phyloP scores from a whole-genome alignment of 2,329 filamentous ascomycete genomes.

The Daldinia sp. region DNA sequence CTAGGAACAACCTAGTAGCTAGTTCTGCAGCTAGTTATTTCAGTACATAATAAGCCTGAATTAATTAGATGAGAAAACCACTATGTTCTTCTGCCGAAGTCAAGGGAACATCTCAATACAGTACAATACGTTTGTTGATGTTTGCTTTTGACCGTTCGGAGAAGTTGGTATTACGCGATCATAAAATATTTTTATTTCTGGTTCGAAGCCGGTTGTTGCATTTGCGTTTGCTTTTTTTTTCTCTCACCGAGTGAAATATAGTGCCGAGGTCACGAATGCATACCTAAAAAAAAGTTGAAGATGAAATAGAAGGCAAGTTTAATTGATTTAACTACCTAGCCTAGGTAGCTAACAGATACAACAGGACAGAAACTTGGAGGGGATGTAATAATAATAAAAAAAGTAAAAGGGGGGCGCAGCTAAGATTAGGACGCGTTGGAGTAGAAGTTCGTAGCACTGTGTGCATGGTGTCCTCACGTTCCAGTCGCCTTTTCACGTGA shows the following conservation, averaged over 20 bases:
- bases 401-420: slow-evolving; percentile 43
- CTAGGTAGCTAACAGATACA: background rate
- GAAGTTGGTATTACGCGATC: background rate
- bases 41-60: background rate
- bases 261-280: background rate
- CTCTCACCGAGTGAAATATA: background rate
- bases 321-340: background rate
- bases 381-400: slow-evolving; percentile 16
- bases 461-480: slow-evolving; percentile 44
- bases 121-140: slow-evolving; percentile 7
- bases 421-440: slow-evolving; percentile 43
- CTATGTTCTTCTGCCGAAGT: background rate
- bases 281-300: background rate
- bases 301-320: background rate
- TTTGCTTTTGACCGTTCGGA: slow-evolving; percentile 10
- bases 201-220: background rate
- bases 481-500: slow-evolving; percentile 50
- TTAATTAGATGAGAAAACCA: slow-evolving; percentile 9
- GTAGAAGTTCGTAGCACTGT: slow-evolving; percentile 39
- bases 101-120: no score
- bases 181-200: background rate
- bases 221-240: slow-evolving; percentile 4
- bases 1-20: slow-evolving; percentile 12
- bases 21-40: background rate
- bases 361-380: background rate